These are phyloP conservation scores for Boletus subparvulus DNA, from an alignment of 768 basidiomycete genomes.

Conservation along the genomic window DNA sequence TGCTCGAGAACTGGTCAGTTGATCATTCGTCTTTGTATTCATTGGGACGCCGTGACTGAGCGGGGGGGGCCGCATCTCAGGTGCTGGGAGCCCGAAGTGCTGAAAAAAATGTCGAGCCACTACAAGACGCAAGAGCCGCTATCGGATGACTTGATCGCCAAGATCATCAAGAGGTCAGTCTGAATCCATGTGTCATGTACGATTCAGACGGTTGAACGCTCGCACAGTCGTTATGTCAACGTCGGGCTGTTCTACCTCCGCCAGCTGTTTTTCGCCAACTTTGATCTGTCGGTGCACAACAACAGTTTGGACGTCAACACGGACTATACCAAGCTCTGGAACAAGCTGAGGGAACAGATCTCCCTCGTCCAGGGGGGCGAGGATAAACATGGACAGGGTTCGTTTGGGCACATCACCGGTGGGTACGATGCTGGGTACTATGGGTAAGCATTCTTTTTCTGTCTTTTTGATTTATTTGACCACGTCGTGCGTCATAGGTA, in stretches of 20 bases:
- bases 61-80: conserved; percentile 25
- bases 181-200: neutral
- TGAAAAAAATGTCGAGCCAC: conserved; percentile 76
- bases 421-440: conserved; percentile 75
- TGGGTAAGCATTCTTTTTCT: conserved; percentile 33
- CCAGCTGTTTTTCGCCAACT: conserved; percentile 72
- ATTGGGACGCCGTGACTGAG: neutral
- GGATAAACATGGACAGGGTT: conserved; percentile 62
- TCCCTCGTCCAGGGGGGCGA: conserved; percentile 66
- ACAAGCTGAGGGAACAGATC: conserved; percentile 62
- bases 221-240: conserved; percentile 69
- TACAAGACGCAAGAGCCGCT: conserved; percentile 73
- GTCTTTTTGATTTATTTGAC: neutral
- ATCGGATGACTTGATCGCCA: conserved; percentile 65
- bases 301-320: conserved; percentile 46
- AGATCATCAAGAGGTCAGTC: conserved; percentile 72
- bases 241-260: conserved; percentile 68
- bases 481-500: conserved; percentile 38
- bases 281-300: conserved; percentile 26
- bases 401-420: conserved; percentile 76
- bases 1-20: conserved; percentile 84
- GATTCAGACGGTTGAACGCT: neutral
- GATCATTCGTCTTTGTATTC: neutral
- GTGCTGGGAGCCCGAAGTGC: conserved; percentile 82
- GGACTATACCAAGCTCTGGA: conserved; percentile 83